Evolutionary conservation across 768 basidiomycete genomes (phyloP).

Genomic region (Boletus sp.): DNA sequence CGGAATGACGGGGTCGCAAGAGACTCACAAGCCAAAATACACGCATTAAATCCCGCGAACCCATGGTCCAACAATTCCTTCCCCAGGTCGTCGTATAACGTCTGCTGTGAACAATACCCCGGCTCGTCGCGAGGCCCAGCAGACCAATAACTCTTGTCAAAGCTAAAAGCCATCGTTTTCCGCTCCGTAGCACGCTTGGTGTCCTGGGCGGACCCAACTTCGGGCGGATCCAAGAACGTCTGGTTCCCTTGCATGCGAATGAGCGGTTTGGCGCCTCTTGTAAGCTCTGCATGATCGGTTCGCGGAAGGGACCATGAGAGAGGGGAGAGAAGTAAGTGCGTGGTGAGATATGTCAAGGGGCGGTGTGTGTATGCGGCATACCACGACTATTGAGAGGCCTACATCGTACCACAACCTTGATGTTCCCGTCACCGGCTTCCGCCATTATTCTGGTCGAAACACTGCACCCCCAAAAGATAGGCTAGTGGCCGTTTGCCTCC

Average conservation of each 20-base stretch:
- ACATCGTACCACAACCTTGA: slow-evolving; percentile 94
- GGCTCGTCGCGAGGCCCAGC: slow-evolving; percentile 88
- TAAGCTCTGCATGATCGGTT: slow-evolving; percentile 60
- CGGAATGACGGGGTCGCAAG: slow-evolving; percentile 1
- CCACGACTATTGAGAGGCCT: slow-evolving; percentile 94
- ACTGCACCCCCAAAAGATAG: slow-evolving; percentile 10
- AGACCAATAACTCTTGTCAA: slow-evolving; percentile 98
- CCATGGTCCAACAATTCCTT: slow-evolving; percentile 93
- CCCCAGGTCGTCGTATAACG: slow-evolving; percentile 90
- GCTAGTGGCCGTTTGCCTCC: slow-evolving; percentile 6
- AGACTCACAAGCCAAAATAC: slow-evolving; percentile 95
- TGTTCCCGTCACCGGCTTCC: slow-evolving; percentile 81
- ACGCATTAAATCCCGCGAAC: slow-evolving; percentile 95
- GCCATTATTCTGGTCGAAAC: slow-evolving; percentile 46
- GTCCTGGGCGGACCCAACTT: slow-evolving; percentile 62
- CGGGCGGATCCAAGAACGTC: slow-evolving; percentile 90
- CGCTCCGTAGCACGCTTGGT: slow-evolving; percentile 84
- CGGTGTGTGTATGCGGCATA: slow-evolving; percentile 37
- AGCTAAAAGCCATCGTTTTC: slow-evolving; percentile 86
- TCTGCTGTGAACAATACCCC: slow-evolving; percentile 90
- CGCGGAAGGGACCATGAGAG: not conserved
- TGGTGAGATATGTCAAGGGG: not conserved
- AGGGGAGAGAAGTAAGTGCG: not conserved
- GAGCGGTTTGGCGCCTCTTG: slow-evolving; percentile 89
- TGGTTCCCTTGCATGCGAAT: slow-evolving; percentile 95